These are phyloP conservation scores for Dendrothele bispora DNA, from an alignment of 768 basidiomycete genomes.

Conservation along the genomic window DNA sequence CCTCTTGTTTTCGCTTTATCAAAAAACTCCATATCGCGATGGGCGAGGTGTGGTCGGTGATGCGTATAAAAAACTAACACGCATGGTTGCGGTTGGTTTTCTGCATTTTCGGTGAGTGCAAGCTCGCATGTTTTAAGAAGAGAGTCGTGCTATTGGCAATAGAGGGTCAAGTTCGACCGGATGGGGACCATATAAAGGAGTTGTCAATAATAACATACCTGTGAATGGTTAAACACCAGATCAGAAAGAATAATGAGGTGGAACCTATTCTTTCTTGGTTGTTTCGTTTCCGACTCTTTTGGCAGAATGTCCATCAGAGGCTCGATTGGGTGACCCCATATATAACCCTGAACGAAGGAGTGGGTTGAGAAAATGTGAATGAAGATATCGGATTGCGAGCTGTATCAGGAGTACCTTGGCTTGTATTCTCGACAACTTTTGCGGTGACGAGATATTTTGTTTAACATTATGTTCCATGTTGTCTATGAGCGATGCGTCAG, in stretches of 20 bases:
- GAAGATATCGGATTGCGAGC: slow-evolving; percentile 16
- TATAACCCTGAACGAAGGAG: slow-evolving; percentile 59
- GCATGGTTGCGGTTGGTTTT: slow-evolving; percentile 13
- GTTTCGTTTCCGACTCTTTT: slow-evolving; percentile 1
- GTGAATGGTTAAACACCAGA: slow-evolving; percentile 93
- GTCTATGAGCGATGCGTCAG: slow-evolving; percentile 70
- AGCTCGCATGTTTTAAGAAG: slow-evolving; percentile 72
- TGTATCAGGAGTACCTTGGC: slow-evolving; percentile 23
- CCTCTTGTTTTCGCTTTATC: slow-evolving; percentile 55
- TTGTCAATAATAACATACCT: slow-evolving; percentile 45
- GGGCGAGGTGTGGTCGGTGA: slow-evolving; percentile 81
- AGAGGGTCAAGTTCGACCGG: not conserved
- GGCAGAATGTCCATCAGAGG: slow-evolving; percentile 39
- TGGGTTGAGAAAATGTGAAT: not conserved
- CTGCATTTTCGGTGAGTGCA: no score
- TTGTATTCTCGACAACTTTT: not conserved
- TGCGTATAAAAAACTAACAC: slow-evolving; percentile 88
- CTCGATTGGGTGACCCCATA: slow-evolving; percentile 69
- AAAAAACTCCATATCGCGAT: slow-evolving; percentile 85
- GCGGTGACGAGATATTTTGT: slow-evolving; percentile 44
- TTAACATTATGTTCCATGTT: slow-evolving; percentile 74
- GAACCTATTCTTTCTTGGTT: no score
- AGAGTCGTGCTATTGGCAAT: slow-evolving; percentile 65
- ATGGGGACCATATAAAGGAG: not conserved
- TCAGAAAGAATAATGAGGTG: slow-evolving; percentile 89